phyloP scores from a whole-genome alignment of 169 alveolate genomes.

The Condylostoma magnum region DNA sequence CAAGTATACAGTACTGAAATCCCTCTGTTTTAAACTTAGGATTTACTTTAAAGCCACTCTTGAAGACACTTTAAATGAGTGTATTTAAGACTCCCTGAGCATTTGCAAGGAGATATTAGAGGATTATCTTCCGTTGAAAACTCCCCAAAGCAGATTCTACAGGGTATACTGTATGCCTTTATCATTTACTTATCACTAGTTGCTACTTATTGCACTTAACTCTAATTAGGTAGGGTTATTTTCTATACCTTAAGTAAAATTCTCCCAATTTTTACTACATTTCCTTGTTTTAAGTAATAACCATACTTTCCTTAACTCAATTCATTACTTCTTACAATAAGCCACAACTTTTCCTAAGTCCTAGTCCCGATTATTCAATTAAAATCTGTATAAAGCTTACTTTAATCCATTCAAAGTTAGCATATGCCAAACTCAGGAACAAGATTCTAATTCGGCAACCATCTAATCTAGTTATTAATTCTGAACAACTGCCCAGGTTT shows the following conservation, averaged over 20 bases:
- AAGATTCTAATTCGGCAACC: too few relatives aligned
- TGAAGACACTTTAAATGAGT: constrained; percentile 94
- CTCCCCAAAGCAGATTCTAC: constrained; percentile 8
- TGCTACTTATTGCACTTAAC: too few relatives aligned
- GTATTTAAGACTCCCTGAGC: constrained; percentile 91
- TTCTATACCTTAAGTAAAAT: constrained; percentile 48
- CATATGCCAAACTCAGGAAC: too few relatives aligned
- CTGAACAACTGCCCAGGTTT: too few relatives aligned
- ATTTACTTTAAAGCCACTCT: constrained; percentile 78
- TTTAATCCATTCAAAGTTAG: too few relatives aligned
- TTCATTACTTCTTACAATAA: constrained; percentile 35
- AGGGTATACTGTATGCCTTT: not conserved
- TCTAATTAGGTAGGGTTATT: too few relatives aligned
- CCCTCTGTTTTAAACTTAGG: not conserved
- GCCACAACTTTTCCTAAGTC: constrained; percentile 51
- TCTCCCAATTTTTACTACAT: constrained; percentile 53
- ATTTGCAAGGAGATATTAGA: constrained; percentile 89
- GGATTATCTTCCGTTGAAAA: constrained; percentile 61
- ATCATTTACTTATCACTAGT: too few relatives aligned
- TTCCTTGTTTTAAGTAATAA: constrained; percentile 45
- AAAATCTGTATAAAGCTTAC: too few relatives aligned
- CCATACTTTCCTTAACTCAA: constrained; percentile 23
- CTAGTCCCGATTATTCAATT: too few relatives aligned
- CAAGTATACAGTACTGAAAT: not conserved
- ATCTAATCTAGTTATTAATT: too few relatives aligned